Base-by-base conservation (phyloP, 495 filamentous ascomycete genomes). In the Symbiotaphrina buchneri region DNA sequence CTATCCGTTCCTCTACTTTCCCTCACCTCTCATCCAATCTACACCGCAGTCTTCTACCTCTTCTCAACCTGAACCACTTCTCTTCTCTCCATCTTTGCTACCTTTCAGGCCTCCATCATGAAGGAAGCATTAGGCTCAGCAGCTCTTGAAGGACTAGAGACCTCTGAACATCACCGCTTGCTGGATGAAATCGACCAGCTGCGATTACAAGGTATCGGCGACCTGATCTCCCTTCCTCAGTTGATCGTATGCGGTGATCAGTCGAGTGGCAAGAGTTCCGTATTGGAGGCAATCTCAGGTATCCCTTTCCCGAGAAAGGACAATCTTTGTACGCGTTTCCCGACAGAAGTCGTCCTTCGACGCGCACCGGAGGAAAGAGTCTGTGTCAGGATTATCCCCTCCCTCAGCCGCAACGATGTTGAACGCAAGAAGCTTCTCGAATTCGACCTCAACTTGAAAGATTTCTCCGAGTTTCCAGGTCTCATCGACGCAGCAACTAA, bases 201-300 rank as follows among this genome's bases (percentile, higher is more conserved):
- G 3, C 63, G 70, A 6, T 46, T 47, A 0, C 49, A 56, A 10
- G 70, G 69, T 0, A 55, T 74, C 34, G 59, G 54, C 28, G 46
- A 50, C 8, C 55, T 65, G 34, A 47, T 78, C 3, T 55, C 61
- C 15, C 56, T 79, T 0, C 77, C 77, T 0, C 72, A 80, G 35
- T 53, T 85, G 16, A 59, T 80, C 8, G 74, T 81, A n/a, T 71
- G 71, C 34, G 74, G 75, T 0, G 64, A 74, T 41, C 72, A 78
- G 38, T 74, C 68, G 0, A 61, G 64, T 7, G 75, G 76, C 2
- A 82, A 81, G 39, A 74, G 68, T 40, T 81, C 73, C 0, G 71
- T 82, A 0, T 59, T 82, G 0, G 72, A 81, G 48, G 74, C 71
- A 0, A 64, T 85, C 28, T 71, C 72, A 0, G 61, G 68, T 23